Conservation (phyloP, 164 flowering plant genomes). For the Stephania yunnanensis region DNA sequence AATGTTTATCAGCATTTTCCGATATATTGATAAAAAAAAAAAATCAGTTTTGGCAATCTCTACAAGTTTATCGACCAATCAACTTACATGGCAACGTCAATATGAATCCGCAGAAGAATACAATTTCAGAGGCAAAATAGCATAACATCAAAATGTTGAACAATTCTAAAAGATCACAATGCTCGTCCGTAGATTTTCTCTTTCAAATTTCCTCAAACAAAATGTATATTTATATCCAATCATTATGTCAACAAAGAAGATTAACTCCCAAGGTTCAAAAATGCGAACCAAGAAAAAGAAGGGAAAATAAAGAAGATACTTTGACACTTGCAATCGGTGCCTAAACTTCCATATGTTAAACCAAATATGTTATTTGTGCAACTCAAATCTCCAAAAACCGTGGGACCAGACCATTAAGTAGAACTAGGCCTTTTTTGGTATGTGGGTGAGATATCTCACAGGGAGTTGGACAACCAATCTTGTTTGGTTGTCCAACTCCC, state of each 20-base stretch:
- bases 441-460: too few species aligned
- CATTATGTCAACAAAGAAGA: background rate
- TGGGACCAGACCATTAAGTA: too few species aligned
- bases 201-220: background rate
- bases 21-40: too few species aligned
- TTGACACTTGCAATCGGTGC: background rate
- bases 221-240: background rate
- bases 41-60: too few species aligned
- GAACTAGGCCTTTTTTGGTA: too few species aligned
- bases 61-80: too few species aligned
- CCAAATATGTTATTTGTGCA: too few species aligned
- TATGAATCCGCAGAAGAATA: background rate
- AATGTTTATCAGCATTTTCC: background rate
- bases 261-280: background rate
- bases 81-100: too few species aligned
- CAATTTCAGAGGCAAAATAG: background rate
- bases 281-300: background rate
- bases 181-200: background rate
- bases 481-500: too few species aligned
- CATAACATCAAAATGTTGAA: background rate
- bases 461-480: too few species aligned
- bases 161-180: background rate
- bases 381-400: too few species aligned
- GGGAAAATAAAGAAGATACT: background rate
- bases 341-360: background rate